A percentile compares a stretch with the other conserved stretches of the same genome.
Evolutionary conservation across 2,329 filamentous ascomycete genomes (phyloP).

Genomic region (Colletotrichum karsti): DNA sequence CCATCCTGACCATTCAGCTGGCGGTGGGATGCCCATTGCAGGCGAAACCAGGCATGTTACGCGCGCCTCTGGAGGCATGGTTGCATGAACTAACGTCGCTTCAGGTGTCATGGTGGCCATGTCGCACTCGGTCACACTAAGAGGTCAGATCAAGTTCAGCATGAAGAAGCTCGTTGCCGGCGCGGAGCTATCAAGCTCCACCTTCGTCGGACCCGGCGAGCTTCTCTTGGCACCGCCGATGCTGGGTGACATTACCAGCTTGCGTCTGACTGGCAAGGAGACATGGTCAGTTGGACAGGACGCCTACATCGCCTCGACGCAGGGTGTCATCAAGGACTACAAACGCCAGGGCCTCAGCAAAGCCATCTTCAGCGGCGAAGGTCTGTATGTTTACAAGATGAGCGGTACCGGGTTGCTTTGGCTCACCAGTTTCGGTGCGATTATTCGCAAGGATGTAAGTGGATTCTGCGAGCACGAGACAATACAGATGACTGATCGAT

Average conservation of each 20-base stretch:
- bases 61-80: too few species aligned
- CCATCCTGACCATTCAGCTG: slow-evolving; percentile 86
- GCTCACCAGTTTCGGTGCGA: slow-evolving; percentile 93
- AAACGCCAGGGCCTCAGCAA: slow-evolving; percentile 88
- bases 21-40: slow-evolving; percentile 87
- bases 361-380: slow-evolving; percentile 93
- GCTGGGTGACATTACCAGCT: slow-evolving; percentile 85
- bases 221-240: slow-evolving; percentile 82
- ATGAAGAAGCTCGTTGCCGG: slow-evolving; percentile 91
- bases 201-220: slow-evolving; percentile 90
- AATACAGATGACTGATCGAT: slow-evolving; percentile 23
- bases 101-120: slow-evolving; percentile 91
- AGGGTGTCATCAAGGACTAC: slow-evolving; percentile 87
- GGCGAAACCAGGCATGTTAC: slow-evolving; percentile 73
- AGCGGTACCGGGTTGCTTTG: slow-evolving; percentile 83
- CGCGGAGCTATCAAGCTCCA: slow-evolving; percentile 80
- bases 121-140: slow-evolving; percentile 86
- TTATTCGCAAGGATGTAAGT: slow-evolving; percentile 91
- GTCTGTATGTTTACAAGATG: slow-evolving; percentile 89
- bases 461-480: not conserved
- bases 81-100: not conserved
- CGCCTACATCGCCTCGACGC: slow-evolving; percentile 84
- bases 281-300: slow-evolving; percentile 89
- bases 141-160: slow-evolving; percentile 84
- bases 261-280: slow-evolving; percentile 76